These are phyloP conservation scores for Vitis cinerea DNA, from an alignment of 164 flowering plant genomes.

Conservation along the genomic window DNA sequence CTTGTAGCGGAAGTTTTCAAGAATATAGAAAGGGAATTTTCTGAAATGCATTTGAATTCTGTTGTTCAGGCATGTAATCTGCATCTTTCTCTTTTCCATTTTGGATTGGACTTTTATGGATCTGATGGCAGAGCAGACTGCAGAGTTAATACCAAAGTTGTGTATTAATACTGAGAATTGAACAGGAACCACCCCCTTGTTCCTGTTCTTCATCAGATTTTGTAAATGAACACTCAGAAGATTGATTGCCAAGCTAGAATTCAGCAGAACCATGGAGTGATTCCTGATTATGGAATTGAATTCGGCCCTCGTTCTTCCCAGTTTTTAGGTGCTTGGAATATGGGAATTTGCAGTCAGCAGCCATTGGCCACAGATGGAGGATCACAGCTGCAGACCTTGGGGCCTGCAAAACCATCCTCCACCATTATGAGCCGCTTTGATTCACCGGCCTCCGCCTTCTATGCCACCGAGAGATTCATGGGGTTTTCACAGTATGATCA, in stretches of 20 bases:
- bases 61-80: slow-evolving; percentile 8
- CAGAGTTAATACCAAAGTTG: slow-evolving; percentile 2
- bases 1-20: slow-evolving; percentile 41
- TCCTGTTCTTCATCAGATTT: not conserved
- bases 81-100: slow-evolving; percentile 14
- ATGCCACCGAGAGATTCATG: slow-evolving; percentile 47
- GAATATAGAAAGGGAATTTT: slow-evolving; percentile 30
- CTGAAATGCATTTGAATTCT: slow-evolving; percentile 25
- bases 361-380: slow-evolving; percentile 22
- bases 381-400: slow-evolving; percentile 19
- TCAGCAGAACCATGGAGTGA: slow-evolving; percentile 25
- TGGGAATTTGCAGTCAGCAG: slow-evolving; percentile 23
- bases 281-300: slow-evolving; percentile 26
- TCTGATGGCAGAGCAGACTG: not conserved
- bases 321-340: slow-evolving; percentile 20
- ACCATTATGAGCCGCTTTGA: slow-evolving; percentile 35
- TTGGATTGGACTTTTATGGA: slow-evolving; percentile 7
- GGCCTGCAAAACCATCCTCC: slow-evolving; percentile 24
- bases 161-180: not conserved
- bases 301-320: slow-evolving; percentile 22
- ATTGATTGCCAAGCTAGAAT: slow-evolving; percentile 23
- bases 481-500: slow-evolving; percentile 37
- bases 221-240: slow-evolving; percentile 52
- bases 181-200: not conserved
- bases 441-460: slow-evolving; percentile 46